A percentile compares a stretch with the other conserved stretches of the same genome.
phyloP scores from a whole-genome alignment of 768 basidiomycete species.

The Phylloporus rhodoxanthus region DNA sequence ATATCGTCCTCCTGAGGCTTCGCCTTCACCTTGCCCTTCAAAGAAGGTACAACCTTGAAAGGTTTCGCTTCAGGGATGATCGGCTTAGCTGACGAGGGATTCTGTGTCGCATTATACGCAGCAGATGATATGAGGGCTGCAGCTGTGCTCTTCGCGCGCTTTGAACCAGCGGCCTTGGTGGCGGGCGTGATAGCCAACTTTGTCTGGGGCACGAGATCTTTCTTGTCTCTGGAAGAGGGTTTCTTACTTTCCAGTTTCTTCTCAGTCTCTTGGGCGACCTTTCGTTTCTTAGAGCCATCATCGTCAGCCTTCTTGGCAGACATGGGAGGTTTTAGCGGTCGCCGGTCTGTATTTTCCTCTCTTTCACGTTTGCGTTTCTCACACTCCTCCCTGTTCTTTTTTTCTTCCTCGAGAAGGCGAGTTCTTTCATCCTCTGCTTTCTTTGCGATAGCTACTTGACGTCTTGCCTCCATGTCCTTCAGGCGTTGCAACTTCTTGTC shows the following conservation, averaged over 20 bases:
- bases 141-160: slow-evolving; percentile 32
- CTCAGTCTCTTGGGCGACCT: slow-evolving; percentile 45
- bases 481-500: slow-evolving; percentile 71
- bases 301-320: slow-evolving; percentile 68
- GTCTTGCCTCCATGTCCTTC: slow-evolving; percentile 78
- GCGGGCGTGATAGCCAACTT: slow-evolving; percentile 25
- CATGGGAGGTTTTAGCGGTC: slow-evolving; percentile 43
- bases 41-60: slow-evolving; percentile 33
- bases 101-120: slow-evolving; percentile 36
- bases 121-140: slow-evolving; percentile 34
- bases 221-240: slow-evolving; percentile 51
- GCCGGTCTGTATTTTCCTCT: slow-evolving; percentile 70
- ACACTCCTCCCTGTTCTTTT: slow-evolving; percentile 63
- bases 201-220: slow-evolving; percentile 23
- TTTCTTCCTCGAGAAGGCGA: slow-evolving; percentile 59
- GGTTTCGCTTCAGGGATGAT: slow-evolving; percentile 29
- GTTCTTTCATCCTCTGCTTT: slow-evolving; percentile 76
- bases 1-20: slow-evolving; percentile 45
- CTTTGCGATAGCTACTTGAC: slow-evolving; percentile 62
- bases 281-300: slow-evolving; percentile 67
- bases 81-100: slow-evolving; percentile 29
- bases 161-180: slow-evolving; percentile 27
- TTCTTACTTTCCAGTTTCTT: slow-evolving; percentile 61
- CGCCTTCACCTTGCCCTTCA: slow-evolving; percentile 48
- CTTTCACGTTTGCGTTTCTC: slow-evolving; percentile 79